Percentiles rank a stretch among this genome's conserved stretches.
These are phyloP conservation scores for Cucurbita ficifolia DNA, from an alignment of 306 rosid species.

Conservation along the genomic window DNA sequence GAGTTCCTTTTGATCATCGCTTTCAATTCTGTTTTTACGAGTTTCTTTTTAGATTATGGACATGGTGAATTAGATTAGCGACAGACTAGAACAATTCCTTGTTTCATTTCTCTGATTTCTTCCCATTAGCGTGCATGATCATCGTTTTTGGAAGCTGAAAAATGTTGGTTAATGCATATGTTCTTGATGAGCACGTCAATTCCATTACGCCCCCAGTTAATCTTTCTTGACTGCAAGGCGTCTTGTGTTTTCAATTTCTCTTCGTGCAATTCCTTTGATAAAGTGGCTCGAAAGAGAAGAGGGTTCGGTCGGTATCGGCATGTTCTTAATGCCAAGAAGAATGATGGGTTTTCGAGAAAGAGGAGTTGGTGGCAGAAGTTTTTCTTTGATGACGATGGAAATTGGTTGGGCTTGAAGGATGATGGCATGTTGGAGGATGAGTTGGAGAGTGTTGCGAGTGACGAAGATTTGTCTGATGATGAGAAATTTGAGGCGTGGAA, in stretches of 20 bases:
- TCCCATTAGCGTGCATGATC: not conserved
- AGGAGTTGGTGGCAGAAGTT: conserved; percentile 72
- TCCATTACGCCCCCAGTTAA: conserved; percentile 27
- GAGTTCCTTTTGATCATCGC: not conserved
- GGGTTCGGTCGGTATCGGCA: conserved; percentile 20
- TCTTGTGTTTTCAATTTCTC: conserved; percentile 9
- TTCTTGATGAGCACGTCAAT: conserved; percentile 50
- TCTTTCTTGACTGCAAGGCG: conserved; percentile 19
- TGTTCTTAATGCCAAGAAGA: conserved; percentile 38
- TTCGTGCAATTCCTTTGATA: conserved; percentile 16
- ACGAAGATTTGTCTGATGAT: conserved; percentile 22
- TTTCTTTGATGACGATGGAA: conserved; percentile 60
- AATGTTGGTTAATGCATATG: conserved; percentile 33
- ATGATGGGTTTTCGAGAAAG: conserved; percentile 20
- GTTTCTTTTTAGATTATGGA: not conserved
- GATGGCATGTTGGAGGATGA: conserved; percentile 48
- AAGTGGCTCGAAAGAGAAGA: conserved; percentile 19
- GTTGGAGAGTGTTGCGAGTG: conserved; percentile 11
- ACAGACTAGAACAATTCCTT: not conserved
- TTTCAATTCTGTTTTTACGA: not conserved
- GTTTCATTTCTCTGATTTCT: not conserved
- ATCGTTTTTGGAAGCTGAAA: conserved; percentile 17
- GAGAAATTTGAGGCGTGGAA: conserved; percentile 85
- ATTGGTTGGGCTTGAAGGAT: conserved; percentile 68
- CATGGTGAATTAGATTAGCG: not conserved